A percentile compares a stretch with the other conserved stretches of the same genome.
Evolutionary conservation across 2,329 filamentous ascomycete genomes (phyloP).

Genomic region (Septoria petroselini): DNA sequence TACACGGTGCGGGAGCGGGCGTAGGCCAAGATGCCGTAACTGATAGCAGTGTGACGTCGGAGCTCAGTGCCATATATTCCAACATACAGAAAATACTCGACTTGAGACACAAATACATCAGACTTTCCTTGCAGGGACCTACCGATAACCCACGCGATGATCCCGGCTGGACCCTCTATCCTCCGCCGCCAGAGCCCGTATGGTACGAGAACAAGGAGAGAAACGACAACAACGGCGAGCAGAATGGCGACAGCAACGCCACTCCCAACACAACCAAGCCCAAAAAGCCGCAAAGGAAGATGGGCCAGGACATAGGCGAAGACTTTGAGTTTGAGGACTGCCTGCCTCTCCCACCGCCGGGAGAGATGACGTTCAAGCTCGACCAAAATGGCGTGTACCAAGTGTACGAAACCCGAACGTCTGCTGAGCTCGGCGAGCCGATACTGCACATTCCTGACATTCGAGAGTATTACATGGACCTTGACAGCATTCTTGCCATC

Average conservation of each 20-base stretch:
- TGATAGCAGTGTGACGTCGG: conserved; percentile 76
- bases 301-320: conserved; percentile 84
- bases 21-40: conserved; percentile 64
- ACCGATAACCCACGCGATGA: conserved; percentile 86
- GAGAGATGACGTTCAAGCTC: conserved; percentile 71
- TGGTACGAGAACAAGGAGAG: conserved; percentile 58
- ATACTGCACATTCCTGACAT: conserved; percentile 84
- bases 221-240: conserved; percentile 21
- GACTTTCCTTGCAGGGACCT: conserved; percentile 75
- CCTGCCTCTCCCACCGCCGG: conserved; percentile 67
- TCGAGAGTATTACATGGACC: conserved; percentile 91
- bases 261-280: conserved; percentile 28
- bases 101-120: conserved; percentile 82
- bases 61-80: conserved; percentile 80
- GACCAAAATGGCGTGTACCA: conserved; percentile 88
- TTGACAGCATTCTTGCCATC: conserved; percentile 81
- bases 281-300: conserved; percentile 63
- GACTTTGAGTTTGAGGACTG: conserved; percentile 83
- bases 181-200: conserved; percentile 83
- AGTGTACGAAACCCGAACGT: conserved; percentile 71
- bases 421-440: conserved; percentile 62
- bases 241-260: conserved; percentile 21
- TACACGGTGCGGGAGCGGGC: conserved; percentile 57
- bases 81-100: conserved; percentile 90
- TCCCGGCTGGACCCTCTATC: conserved; percentile 81